These are phyloP conservation scores for Coccomyxa sp. DNA, from an alignment of 139 green algal genomes.

Conservation along the genomic window DNA sequence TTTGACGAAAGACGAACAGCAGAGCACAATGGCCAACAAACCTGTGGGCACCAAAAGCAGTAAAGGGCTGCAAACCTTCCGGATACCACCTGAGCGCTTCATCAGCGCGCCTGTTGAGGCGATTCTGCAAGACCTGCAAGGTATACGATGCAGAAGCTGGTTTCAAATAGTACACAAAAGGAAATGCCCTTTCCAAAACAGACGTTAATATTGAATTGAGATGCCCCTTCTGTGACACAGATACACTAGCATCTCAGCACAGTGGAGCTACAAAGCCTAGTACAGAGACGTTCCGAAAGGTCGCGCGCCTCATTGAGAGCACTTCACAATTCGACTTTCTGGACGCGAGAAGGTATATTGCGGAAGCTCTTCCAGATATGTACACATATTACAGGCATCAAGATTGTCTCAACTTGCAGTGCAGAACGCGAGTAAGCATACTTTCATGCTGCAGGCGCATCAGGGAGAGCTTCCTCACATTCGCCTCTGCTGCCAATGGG, in stretches of 20 bases:
- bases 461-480: conserved; percentile 11
- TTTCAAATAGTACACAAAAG: neutral
- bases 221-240: neutral
- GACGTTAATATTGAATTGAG: neutral
- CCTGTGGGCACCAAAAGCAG: neutral
- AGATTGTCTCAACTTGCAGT: neutral
- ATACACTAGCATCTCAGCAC: neutral
- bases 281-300: neutral
- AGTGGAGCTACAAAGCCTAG: neutral
- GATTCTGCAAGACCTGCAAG: neutral
- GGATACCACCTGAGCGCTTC: neutral
- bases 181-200: neutral
- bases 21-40: too few species aligned
- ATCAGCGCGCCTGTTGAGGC: neutral
- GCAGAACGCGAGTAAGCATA: neutral
- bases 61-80: neutral
- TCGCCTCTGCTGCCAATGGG: conserved; percentile 9
- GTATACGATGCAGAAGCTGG: neutral
- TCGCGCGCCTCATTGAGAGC: neutral
- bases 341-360: neutral
- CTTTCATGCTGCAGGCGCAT: conserved; percentile 11
- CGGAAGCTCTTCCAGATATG: neutral
- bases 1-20: too few species aligned
- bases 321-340: conserved; percentile 3
- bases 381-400: too few species aligned